Percentiles rank a stretch among this genome's conserved stretches.
phyloP scores from a whole-genome alignment of 768 basidiomycete genomes.

The Lentinula edodes region DNA sequence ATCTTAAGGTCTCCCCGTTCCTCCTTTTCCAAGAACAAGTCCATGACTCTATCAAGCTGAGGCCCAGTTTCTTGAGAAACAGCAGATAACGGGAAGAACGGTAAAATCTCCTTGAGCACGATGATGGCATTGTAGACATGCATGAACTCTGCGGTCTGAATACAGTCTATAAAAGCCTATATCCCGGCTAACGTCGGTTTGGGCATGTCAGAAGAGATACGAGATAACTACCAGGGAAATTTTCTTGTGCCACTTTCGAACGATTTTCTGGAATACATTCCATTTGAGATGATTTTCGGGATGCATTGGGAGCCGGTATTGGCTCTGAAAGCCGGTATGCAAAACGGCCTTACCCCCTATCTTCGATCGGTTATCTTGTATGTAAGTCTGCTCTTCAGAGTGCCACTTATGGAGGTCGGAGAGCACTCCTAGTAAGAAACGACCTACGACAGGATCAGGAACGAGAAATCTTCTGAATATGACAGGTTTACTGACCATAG shows the following conservation, averaged over 20 bases:
- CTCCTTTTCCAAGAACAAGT: constrained; percentile 66
- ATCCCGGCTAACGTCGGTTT: too few species aligned
- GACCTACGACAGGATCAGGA: constrained; percentile 43
- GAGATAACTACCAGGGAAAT: constrained; percentile 51
- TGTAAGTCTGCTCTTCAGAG: constrained; percentile 64
- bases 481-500: constrained; percentile 51
- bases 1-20: constrained; percentile 83
- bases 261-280: constrained; percentile 60
- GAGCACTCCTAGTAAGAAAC: constrained; percentile 79
- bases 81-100: constrained; percentile 76
- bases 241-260: constrained; percentile 83
- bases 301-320: constrained; percentile 34
- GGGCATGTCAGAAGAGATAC: neutral
- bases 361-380: constrained; percentile 66
- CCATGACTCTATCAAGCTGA: constrained; percentile 54
- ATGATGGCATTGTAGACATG: constrained; percentile 97
- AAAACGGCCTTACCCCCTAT: constrained; percentile 51
- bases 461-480: neutral
- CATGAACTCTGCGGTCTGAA: constrained; percentile 90
- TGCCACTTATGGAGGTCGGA: constrained; percentile 79
- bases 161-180: constrained; percentile 75
- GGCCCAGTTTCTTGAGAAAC: constrained; percentile 48
- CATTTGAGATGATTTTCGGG: constrained; percentile 54
- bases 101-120: constrained; percentile 85
- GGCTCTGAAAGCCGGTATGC: constrained; percentile 67